Evolutionary conservation across 2,329 filamentous ascomycete genomes (phyloP).

Genomic region (Cladophialophora yegresii): DNA sequence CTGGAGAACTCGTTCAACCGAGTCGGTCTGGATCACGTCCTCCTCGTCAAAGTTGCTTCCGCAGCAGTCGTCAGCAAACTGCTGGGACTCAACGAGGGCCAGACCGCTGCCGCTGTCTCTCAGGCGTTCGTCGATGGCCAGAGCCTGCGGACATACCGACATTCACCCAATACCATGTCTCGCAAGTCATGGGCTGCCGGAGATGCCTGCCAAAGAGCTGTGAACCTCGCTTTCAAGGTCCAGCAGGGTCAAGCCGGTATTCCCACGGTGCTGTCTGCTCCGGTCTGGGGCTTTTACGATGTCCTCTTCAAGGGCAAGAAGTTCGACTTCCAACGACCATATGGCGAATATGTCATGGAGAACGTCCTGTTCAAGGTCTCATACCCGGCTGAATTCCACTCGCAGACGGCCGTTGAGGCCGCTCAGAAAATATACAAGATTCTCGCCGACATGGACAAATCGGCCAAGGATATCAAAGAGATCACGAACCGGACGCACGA

Average conservation of each 20-base stretch:
- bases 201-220: constrained; percentile 93
- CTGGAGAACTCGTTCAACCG: constrained; percentile 99
- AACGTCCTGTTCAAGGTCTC: constrained; percentile 99
- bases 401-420: constrained; percentile 94
- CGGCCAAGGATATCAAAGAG: constrained; percentile 86
- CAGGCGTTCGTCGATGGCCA: constrained; percentile 98
- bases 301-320: constrained; percentile 94
- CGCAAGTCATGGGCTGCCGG: constrained; percentile 98
- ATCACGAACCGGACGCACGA: constrained; percentile 96
- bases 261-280: constrained; percentile 87
- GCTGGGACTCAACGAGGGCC: constrained; percentile 82
- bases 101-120: constrained; percentile 92
- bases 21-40: constrained; percentile 95
- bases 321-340: constrained; percentile 93
- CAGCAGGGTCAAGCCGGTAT: constrained; percentile 87
- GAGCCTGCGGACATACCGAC: constrained; percentile 92
- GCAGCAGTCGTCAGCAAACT: constrained; percentile 93
- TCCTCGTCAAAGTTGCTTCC: constrained; percentile 95
- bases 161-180: constrained; percentile 99
- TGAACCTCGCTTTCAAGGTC: constrained; percentile 88
- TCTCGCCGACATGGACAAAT: constrained; percentile 82
- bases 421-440: constrained; percentile 84
- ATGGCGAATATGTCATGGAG: constrained; percentile 99
- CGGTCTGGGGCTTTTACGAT: constrained; percentile 98
- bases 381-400: constrained; percentile 75